Base-by-base conservation (phyloP, 169 alveolate genomes). In the Cryptosporidium parvum region DNA sequence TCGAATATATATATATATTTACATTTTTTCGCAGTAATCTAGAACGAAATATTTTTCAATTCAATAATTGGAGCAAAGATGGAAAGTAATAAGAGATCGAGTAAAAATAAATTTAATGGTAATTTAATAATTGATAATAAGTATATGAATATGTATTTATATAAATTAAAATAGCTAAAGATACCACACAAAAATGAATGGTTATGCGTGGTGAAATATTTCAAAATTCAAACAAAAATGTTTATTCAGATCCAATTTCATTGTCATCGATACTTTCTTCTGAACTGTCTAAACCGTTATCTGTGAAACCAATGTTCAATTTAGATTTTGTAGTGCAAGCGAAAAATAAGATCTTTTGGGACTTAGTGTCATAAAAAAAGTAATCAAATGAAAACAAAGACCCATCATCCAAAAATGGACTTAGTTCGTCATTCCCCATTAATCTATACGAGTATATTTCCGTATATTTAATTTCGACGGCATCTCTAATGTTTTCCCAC, bases 401-500 rank as follows among this genome's bases (percentile, higher is more conserved):
- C 23, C 89, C 75, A 48, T 80, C 89, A 44, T 80, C 89, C 21
- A 53, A 45, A 65, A 80, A 80, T 29, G 89, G 89, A 51, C 75
- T 67, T 62, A 65, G 59, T 18, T 80, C 89, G 39, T 80, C 89
- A 80, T 80, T 48, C 21, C 89, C 89, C 89, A 65, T 80, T 39
- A 80, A 44, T 31, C 89, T 59, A 59, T 80, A 80, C 5, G 89
- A 80, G 44, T 80, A 80, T 33, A 80, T 65, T 42, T 59, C 73
- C 12, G 75, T 65, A 80, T 80, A 59, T 42, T 80, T 67, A 26
- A 80, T 80, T 62, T 80, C 75, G 3, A 80, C 89, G 6, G 89
- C 89, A 62, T 80, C 89, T 59, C 80, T 59, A 18, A 80, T 80
- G 39, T 62, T 80, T 1, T 56, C 70, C 94, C 94, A 92, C 29